These are phyloP conservation scores for Metarhizium guizhouense DNA, from an alignment of 2,329 filamentous ascomycete genomes.

Conservation along the genomic window DNA sequence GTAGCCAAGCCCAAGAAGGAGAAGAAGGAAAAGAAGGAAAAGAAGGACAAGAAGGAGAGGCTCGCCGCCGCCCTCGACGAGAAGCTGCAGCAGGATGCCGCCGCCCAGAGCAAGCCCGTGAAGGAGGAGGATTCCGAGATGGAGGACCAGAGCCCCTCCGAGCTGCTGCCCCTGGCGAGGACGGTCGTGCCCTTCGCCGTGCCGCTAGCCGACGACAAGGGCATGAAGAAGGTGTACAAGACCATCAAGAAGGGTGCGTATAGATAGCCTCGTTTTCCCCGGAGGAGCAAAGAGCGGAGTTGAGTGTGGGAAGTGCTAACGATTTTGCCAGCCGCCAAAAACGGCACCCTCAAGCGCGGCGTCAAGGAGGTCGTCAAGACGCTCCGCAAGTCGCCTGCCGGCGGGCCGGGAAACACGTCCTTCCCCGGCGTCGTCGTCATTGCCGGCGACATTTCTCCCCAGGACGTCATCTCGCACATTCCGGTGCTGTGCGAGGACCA, in stretches of 20 bases:
- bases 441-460: slow-evolving; percentile 93
- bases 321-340: slow-evolving; percentile 65
- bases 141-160: slow-evolving; percentile 35
- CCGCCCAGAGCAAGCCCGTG: slow-evolving; percentile 28
- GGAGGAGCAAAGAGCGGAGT: too few species aligned
- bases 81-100: slow-evolving; percentile 49
- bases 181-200: slow-evolving; percentile 77
- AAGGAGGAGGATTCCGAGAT: slow-evolving; percentile 36
- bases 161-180: slow-evolving; percentile 32
- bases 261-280: too few species aligned
- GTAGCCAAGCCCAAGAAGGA: slow-evolving; percentile 48
- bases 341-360: slow-evolving; percentile 91
- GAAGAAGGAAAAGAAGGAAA: slow-evolving; percentile 54
- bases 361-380: slow-evolving; percentile 99
- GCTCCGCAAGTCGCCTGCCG: slow-evolving; percentile 78
- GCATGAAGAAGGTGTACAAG: slow-evolving; percentile 53
- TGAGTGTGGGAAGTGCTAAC: neutral
- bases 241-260: slow-evolving; percentile 45
- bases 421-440: slow-evolving; percentile 77
- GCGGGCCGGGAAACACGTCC: slow-evolving; percentile 53
- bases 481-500: slow-evolving; percentile 98
- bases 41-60: slow-evolving; percentile 70
- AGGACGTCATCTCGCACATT: slow-evolving; percentile 97
- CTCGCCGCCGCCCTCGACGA: slow-evolving; percentile 56
- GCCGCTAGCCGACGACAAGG: slow-evolving; percentile 73